Base-by-base conservation (phyloP, 306 rosid genomes). In the Comarum palustre region DNA sequence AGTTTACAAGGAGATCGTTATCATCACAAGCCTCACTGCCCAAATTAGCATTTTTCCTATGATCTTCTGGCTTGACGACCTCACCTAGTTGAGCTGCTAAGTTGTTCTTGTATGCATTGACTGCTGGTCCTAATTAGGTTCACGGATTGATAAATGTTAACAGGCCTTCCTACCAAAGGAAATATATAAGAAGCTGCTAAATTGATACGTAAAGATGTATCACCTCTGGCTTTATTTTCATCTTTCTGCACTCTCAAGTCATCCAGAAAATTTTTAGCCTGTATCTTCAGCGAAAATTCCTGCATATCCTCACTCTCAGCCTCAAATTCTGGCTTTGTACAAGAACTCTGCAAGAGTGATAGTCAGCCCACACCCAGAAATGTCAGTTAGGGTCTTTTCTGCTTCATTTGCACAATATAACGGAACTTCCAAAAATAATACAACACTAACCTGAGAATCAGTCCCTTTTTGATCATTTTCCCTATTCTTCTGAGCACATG, bases 281-380 rank as follows among this genome's bases (percentile, higher is more conserved):
- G 77, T 68, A 75, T 87, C 66, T 47, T 48, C 27, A 73, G 87
- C 17, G 88, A 80, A 78, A 66, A 81, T 76, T 89, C 92, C 66
- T 80, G 87, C 74, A 72, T n/a, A 15, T 84, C 86, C 24, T 62
- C 54, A 80, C 85, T 85, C 81, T 92, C 96, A 78, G 79, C 83
- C 73, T 91, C 97, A 71, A 90, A 72, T 59, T 86, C 97, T 46
- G 94, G 96, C 88, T 81, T 95, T 17, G 97, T 90, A 83, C 90
- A 91, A 71, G 99, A 91, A 87, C 96, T 95, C 97, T 91, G 92
- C 87, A 80, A 76, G 83, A 83, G 60, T 79, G 80, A 86, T 75
- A 81, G 80, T 75, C 71, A 39, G 54, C 68, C 55, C 64, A 52
- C 24, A 52, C 27, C 9, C 13, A 52, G 59, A 45, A 61, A 66